Conservation (phyloP, 2,329 filamentous ascomycete species). For the Phialophora verrucosa region DNA sequence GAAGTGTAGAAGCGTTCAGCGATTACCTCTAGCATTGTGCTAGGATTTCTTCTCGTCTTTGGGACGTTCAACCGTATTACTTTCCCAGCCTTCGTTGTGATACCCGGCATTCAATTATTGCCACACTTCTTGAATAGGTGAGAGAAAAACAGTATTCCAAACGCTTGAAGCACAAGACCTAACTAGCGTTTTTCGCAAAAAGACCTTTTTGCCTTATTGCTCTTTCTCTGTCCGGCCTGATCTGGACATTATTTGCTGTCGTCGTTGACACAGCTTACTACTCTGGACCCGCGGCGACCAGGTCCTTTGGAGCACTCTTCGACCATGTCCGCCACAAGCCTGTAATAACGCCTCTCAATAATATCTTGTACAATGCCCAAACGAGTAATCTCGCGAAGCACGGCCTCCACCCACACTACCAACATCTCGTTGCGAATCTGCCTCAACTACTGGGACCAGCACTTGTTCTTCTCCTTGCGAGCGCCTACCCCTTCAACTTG, state of each 20-base stretch:
- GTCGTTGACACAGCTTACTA: conserved; percentile 88
- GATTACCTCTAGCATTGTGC: conserved; percentile 73
- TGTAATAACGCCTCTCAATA: conserved; percentile 77
- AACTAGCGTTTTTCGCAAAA: conserved; percentile 19
- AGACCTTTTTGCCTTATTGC: conserved; percentile 66
- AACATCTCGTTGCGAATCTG: conserved; percentile 74
- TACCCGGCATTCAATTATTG: conserved; percentile 81
- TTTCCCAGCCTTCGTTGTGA: conserved; percentile 87
- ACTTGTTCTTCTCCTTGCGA: conserved; percentile 62
- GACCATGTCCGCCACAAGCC: conserved; percentile 65
- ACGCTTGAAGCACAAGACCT: conserved; percentile 10
- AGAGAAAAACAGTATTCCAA: conserved; percentile 58
- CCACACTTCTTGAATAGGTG: conserved; percentile 85
- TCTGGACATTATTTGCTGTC: conserved; percentile 75
- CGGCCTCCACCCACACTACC: conserved; percentile 78
- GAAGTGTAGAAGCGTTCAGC: conserved; percentile 70
- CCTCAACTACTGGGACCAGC: conserved; percentile 75
- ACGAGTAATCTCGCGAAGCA: conserved; percentile 74
- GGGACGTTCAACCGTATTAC: conserved; percentile 97
- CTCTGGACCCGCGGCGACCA: conserved; percentile 45
- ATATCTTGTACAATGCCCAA: conserved; percentile 74
- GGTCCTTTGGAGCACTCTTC: conserved; percentile 48
- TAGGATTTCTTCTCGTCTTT: conserved; percentile 81
- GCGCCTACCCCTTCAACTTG: conserved; percentile 42
- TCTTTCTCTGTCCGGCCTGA: conserved; percentile 67